Evolutionary conservation across 495 filamentous ascomycete species (phyloP).

Genomic region (Lindgomyces ingoldianus): DNA sequence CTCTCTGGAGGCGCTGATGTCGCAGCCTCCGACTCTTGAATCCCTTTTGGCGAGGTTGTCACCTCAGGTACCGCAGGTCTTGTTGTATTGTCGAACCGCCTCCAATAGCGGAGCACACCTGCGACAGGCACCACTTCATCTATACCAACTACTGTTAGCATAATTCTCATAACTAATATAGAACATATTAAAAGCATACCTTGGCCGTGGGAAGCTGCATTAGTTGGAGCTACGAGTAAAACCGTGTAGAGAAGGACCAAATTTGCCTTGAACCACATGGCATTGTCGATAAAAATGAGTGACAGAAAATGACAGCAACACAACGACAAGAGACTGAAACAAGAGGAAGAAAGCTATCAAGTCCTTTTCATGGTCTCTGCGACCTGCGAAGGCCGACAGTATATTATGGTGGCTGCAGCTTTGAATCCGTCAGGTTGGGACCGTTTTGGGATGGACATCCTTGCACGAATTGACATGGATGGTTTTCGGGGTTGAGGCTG

Average conservation of each 20-base stretch:
- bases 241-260: constrained; percentile 28
- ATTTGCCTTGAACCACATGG: constrained; percentile 36
- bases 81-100: neutral
- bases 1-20: neutral
- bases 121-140: neutral
- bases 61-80: neutral
- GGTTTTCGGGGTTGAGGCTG: constrained; percentile 26
- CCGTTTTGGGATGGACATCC: constrained; percentile 24
- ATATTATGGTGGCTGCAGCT: constrained; percentile 28
- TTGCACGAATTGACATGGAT: constrained; percentile 19
- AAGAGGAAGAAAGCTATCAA: constrained; percentile 17
- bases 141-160: neutral
- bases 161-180: neutral
- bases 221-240: constrained; percentile 33
- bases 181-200: constrained; percentile 6
- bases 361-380: constrained; percentile 21
- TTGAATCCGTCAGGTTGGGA: constrained; percentile 18
- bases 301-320: constrained; percentile 27
- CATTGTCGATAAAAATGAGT: constrained; percentile 35
- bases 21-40: constrained; percentile 3
- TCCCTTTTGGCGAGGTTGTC: neutral
- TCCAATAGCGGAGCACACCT: neutral
- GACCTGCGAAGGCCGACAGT: constrained; percentile 26
- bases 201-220: constrained; percentile 19
- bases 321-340: constrained; percentile 27